Base-by-base conservation (phyloP, 208 protist species). In the Leishmania amazonensis region DNA sequence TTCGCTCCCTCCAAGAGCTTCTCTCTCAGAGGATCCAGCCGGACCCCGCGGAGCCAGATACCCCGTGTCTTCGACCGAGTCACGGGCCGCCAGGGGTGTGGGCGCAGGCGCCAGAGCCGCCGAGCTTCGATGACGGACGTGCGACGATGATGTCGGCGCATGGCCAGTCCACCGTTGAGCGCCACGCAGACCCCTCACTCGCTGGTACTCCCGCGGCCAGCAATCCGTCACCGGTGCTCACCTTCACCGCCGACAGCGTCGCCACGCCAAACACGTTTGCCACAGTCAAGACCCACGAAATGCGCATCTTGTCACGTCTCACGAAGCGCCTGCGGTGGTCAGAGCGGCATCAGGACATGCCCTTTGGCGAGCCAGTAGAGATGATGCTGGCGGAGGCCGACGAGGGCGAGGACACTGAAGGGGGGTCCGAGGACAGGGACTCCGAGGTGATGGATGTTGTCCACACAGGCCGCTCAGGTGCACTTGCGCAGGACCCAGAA, bases 201-300 rank as follows among this genome's bases (percentile, higher is more conserved):
- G 15, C 7, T 38, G 73, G 51, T 42, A 35, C 49, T 40, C 31
- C 73, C 8, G 51, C 21, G 51, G 31, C n/a, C 13, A 47, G 31
- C 11, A 76, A 62, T 54, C 31, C 31, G 15, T 62, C 73, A 11
- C 73, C 73, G 8, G 73, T 45, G 51, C 72, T 94, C 15, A 76
- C 78, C 62, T 94, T 94, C 78, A 91, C 89, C 0, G 64, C 87
- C 6, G 87, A 92, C 75, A 86, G 91, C 53, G 86, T 94, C 28
- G 85, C 89, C 8, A 94, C 91, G 2, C 91, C 91, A 15, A 91
- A 94, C 75, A 94, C 89, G 3, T 94, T 94, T 67, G 88, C 88
- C 31, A 87, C 80, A n/a, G 83, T 92, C 24, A 78, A 85, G 38
- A 83, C 74, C 21, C 90, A 90, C 35, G 79, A 89, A 65, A 79